Evolutionary conservation across 495 filamentous ascomycete species (phyloP), one percentile per base, ranked within the genome.

Genomic region (Terfezia boudieri): DNA sequence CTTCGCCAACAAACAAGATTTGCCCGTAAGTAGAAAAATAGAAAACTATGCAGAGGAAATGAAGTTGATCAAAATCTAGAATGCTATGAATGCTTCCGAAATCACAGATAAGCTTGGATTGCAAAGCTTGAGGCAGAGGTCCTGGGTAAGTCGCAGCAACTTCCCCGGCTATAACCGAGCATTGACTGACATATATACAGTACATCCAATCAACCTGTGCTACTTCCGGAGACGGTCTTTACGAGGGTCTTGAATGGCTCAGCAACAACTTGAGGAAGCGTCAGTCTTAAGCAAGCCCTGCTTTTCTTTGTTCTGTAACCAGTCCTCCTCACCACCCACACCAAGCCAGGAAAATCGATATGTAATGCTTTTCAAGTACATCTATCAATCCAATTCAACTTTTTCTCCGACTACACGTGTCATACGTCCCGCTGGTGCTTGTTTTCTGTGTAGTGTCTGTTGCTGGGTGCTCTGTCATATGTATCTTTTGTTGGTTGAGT

Each of bases 1-100:
- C 60, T 99, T 99, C 66, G 90, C 90, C 75, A 99, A 99, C 84
- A 99, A 99, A 77, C 90, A 99, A 76, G 90, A 99, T 93, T 71
- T 99, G 74, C 90, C 90, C 50, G 89, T 94, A 75, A 68, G 87
- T 69, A 26, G 54, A 9, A 23, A 36, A 0, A 0, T 14, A 35
- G 22, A 22, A 37, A 32, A 46, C 23, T 17, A 41, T 43, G 36
- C 48, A 57, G 9, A 8, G 23, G n/a, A 46, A 41, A 49, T 46
- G 54, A 52, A 57, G 51, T 62, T 59, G 48, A 57, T 38, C 50
- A 38, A 14, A 41, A 52, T 53, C 50, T 64, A 96, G 86, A 96
- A 99, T 67, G 90, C 90, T 67, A 99, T 99, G 90, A 94, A 89
- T 68, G 88, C 90, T 61, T 87, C 90, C 63, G 90, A 99, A 73